Conservation (phyloP, 2,329 filamentous ascomycete genomes). For the Microsporum audouinii region DNA sequence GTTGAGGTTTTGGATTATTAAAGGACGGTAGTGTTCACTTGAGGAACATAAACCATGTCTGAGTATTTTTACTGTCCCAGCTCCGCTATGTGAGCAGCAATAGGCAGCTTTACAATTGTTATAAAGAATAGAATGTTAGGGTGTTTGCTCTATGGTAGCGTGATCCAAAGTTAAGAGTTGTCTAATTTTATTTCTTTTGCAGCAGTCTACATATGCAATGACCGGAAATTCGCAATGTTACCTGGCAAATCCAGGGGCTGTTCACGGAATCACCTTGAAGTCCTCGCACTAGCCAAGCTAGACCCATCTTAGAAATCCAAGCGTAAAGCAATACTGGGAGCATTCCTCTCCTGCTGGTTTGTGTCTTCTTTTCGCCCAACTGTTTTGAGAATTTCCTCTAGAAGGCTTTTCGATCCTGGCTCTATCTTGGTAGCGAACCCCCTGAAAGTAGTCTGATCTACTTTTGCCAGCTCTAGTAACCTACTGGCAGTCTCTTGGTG, state of each 20-base stretch:
- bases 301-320: slow-evolving; percentile 62
- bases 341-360: slow-evolving; percentile 40
- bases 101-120: too few species aligned
- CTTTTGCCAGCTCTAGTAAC: slow-evolving; percentile 68
- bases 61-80: too few species aligned
- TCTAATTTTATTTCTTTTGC: not conserved
- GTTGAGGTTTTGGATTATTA: not conserved
- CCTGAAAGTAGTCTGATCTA: slow-evolving; percentile 62
- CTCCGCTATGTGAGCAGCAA: not conserved
- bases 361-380: slow-evolving; percentile 42
- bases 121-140: not conserved
- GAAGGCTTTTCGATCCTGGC: slow-evolving; percentile 57
- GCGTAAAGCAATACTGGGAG: slow-evolving; percentile 81
- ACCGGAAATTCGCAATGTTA: too few species aligned
- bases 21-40: not conserved
- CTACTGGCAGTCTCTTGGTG: slow-evolving; percentile 64
- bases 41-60: too few species aligned
- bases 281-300: not conserved
- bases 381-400: slow-evolving; percentile 66
- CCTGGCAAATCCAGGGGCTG: too few species aligned
- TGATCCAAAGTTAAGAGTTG: not conserved
- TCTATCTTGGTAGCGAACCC: slow-evolving; percentile 60
- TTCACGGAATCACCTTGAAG: not conserved
- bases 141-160: not conserved
- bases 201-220: not conserved